Evolutionary conservation across 1,139 yeast species (phyloP), one percentile per base, ranked within the genome.

Genomic region (Kodamaea sp.): DNA sequence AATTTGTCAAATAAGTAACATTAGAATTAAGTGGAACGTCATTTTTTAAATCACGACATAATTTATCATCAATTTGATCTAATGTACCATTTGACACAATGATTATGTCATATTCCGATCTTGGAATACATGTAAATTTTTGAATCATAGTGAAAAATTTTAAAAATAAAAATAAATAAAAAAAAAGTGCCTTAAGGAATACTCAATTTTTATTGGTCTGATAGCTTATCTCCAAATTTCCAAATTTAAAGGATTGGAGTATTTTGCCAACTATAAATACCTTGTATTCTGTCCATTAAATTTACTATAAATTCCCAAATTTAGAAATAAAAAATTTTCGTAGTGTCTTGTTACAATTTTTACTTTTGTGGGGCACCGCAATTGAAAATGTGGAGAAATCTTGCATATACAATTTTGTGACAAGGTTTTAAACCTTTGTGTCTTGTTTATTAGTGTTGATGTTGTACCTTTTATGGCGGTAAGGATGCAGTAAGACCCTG

Each of bases 1-100:
- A 62, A n/a, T 55, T 50, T 31, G 54, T 54, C 29, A 66, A 51
- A 42, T 61, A 62, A 1, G 62, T 54, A 27, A 62, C 51, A 30
- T 52, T 49, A 11, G 64, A 54, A 35, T 57, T 54, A 24, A 50
- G 37, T 7, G 65, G 64, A 11, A 66, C 52, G 36, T 58, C 62
- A 37, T 60, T 48, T 38, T 54, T 51, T 24, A 46, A 34, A 53
- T 57, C 34, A 50, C 54, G 42, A 58, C 57, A 31, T 63, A 52
- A 15, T 58, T 60, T 15, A 49, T 45, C 10, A 63, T 64, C 65
- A 5, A 66, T 63, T 47, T 65, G 70, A 24, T 48, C 50, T 22
- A 55, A 52, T 1, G 65, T 50, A 6, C 72, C 73, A 45, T 67
- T 67, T 24, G 71, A 59, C 11, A 67, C 59, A 5, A 66, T 53